These are phyloP conservation scores for Candida sp. DNA, from an alignment of 1,139 yeast species.

Conservation along the genomic window DNA sequence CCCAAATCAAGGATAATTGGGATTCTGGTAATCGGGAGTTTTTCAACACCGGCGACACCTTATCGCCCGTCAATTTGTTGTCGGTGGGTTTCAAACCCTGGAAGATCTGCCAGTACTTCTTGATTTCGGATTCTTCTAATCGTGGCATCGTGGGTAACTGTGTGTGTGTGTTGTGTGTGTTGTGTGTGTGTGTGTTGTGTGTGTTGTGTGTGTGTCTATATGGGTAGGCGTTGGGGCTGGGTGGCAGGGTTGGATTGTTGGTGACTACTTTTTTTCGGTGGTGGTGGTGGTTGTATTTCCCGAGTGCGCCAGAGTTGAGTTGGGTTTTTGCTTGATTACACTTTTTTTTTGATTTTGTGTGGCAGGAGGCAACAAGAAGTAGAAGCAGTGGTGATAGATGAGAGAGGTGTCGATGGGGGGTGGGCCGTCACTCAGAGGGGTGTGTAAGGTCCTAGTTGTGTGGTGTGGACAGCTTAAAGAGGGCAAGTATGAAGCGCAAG, in stretches of 20 bases:
- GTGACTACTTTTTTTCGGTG: background rate
- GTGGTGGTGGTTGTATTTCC: background rate
- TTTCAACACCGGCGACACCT: conserved; percentile 85
- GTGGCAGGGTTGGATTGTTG: background rate
- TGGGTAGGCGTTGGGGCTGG: too few species aligned
- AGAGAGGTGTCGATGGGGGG: background rate
- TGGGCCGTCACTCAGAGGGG: background rate
- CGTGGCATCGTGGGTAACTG: conserved; percentile 48
- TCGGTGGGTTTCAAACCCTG: conserved; percentile 82
- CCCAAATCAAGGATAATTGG: conserved; percentile 86
- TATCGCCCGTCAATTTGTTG: conserved; percentile 82
- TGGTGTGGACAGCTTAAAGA: background rate
- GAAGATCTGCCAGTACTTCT: conserved; percentile 97
- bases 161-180: background rate
- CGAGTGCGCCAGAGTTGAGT: background rate
- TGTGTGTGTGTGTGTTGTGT: background rate
- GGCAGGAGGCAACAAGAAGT: background rate
- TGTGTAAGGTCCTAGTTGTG: background rate
- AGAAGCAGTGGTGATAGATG: background rate
- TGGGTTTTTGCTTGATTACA: too few species aligned
- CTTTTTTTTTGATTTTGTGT: too few species aligned
- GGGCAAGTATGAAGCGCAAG: too few species aligned
- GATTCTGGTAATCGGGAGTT: conserved; percentile 83
- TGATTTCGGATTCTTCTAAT: conserved; percentile 92
- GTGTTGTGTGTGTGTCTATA: background rate